A percentile compares a stretch with the other conserved stretches of the same genome.
Conservation (phyloP, 805 yeast species). For the Debaryomyces prosopidis region DNA sequence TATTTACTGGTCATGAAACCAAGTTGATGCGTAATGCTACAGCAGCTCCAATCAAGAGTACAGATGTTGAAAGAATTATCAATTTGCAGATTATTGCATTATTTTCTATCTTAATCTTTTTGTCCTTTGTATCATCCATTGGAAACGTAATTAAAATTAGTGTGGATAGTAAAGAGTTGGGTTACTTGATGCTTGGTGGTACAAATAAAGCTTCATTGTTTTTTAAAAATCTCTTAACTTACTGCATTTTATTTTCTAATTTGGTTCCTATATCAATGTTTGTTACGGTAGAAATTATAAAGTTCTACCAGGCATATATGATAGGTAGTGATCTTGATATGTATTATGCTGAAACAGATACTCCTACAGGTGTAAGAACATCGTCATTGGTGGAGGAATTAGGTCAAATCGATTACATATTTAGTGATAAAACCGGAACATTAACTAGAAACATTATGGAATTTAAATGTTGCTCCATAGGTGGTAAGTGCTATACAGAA, state of each 20-base stretch:
- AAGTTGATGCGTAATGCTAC: constrained; percentile 98
- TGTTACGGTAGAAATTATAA: constrained; percentile 94
- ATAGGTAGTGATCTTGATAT: constrained; percentile 93
- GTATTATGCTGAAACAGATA: constrained; percentile 83
- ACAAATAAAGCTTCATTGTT: constrained; percentile 69
- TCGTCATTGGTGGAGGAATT: constrained; percentile 95
- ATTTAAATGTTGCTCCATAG: constrained; percentile 89
- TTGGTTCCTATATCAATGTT: constrained; percentile 96
- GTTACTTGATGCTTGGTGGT: constrained; percentile 69
- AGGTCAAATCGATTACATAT: constrained; percentile 95
- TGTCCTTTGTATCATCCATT: constrained; percentile 77
- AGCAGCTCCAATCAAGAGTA: constrained; percentile 95
- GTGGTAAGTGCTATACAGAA: constrained; percentile 84
- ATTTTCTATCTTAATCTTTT: constrained; percentile 72
- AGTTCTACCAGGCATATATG: constrained; percentile 91
- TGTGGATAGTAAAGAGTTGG: constrained; percentile 50
- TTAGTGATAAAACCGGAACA: constrained; percentile 97
- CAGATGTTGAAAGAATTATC: constrained; percentile 94
- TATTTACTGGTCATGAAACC: constrained; percentile 98
- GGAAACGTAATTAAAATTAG: constrained; percentile 81
- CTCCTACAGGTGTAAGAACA: constrained; percentile 93
- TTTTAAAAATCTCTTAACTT: constrained; percentile 85
- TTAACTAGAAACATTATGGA: constrained; percentile 96
- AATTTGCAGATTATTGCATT: constrained; percentile 88
- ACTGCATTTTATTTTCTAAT: constrained; percentile 94